These are phyloP conservation scores for Pythium sukuiense DNA, from an alignment of 352 stramenopile genomes.

Conservation along the genomic window DNA sequence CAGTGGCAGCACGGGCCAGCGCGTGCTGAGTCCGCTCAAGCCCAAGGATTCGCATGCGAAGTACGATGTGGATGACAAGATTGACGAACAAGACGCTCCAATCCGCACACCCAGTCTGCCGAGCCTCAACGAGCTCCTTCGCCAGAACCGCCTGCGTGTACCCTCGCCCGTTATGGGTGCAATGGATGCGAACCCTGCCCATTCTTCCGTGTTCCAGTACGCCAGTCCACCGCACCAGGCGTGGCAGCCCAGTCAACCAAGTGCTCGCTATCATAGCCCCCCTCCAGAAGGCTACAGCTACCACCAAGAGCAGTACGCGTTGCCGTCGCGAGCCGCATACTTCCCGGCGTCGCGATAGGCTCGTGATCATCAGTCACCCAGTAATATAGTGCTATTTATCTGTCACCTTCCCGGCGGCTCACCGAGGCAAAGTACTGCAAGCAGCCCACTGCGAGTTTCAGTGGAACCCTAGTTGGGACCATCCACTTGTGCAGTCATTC, in stretches of 20 bases:
- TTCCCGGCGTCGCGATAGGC: not conserved
- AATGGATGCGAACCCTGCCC: constrained; percentile 6
- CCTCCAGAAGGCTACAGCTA: not conserved
- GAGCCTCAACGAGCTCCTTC: constrained; percentile 21
- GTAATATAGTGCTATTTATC: constrained; percentile 6
- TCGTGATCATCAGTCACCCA: not conserved
- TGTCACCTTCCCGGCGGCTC: not conserved
- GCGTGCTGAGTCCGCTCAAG: constrained; percentile 8
- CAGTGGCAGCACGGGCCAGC: not conserved
- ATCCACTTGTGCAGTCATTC: too few species aligned
- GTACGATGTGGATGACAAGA: not conserved
- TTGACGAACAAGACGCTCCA: not conserved
- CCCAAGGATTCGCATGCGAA: constrained; percentile 4
- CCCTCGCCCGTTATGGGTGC: constrained; percentile 1
- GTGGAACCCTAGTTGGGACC: too few species aligned
- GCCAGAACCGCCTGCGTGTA: constrained; percentile 15
- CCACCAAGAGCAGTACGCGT: not conserved
- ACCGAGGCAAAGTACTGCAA: too few species aligned
- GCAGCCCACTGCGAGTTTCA: too few species aligned
- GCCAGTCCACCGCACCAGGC: constrained; percentile 10
- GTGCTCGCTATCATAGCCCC: not conserved
- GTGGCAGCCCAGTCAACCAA: not conserved
- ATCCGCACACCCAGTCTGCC: constrained; percentile 7
- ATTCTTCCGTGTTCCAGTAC: constrained; percentile 5
- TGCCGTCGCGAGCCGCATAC: not conserved